A percentile compares a stretch with the other conserved stretches of the same genome.
phyloP scores from a whole-genome alignment of 345 rosid species.

The thale cress (Arabidopsis thaliana) region TAIR10.1 NC_003070.9:2843501-2844000 shows the following conservation, averaged over 20 bases:
- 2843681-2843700: slow-evolving; percentile 23
- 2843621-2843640: neutral
- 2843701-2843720: neutral
- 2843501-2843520: slow-evolving; percentile 35
- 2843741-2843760: slow-evolving; percentile 71
- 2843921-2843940: slow-evolving; percentile 60
- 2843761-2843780: slow-evolving; percentile 57
- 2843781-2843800: slow-evolving; percentile 52
- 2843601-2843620: slow-evolving; percentile 64
- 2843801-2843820: slow-evolving; percentile 47
- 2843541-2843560: slow-evolving; percentile 48
- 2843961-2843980: slow-evolving; percentile 3
- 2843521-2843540: slow-evolving; percentile 10
- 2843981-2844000: neutral
- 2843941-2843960: neutral
- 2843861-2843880: slow-evolving; percentile 58
- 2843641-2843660: slow-evolving; percentile 1
- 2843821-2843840: slow-evolving; percentile 74
- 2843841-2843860: slow-evolving; percentile 73
- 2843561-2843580: slow-evolving; percentile 70
- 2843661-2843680: slow-evolving; percentile 20
- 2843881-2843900: slow-evolving; percentile 63
- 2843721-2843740: slow-evolving; percentile 19
- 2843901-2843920: slow-evolving; percentile 78
- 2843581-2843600: slow-evolving; percentile 82